phyloP scores from a whole-genome alignment of 352 stramenopile genomes.

The Phytopythium chamaehyphon region DNA sequence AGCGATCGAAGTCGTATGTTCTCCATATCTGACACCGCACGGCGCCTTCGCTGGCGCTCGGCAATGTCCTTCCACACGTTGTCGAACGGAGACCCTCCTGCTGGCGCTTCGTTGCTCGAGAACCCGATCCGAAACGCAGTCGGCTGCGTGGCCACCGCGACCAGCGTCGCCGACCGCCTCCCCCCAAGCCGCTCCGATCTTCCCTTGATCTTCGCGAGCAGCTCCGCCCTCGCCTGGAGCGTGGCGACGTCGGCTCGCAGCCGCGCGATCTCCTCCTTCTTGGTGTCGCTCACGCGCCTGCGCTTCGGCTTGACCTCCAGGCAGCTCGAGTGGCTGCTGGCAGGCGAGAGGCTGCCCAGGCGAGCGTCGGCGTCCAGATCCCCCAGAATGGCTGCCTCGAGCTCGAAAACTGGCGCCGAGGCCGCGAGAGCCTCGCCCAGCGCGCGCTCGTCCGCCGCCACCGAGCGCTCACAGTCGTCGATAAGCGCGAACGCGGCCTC shows the following conservation, averaged over 20 bases:
- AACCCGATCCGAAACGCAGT: background rate
- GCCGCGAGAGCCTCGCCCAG: too few relatives aligned
- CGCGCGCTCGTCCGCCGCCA: background rate
- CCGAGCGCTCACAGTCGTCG: background rate
- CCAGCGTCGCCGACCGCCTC: background rate
- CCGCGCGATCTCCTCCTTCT: constrained; percentile 2
- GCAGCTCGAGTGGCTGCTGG: background rate
- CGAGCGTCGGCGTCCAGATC: too few relatives aligned
- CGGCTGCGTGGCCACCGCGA: background rate
- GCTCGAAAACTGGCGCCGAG: too few relatives aligned
- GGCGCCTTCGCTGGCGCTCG: background rate
- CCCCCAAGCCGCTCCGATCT: too few relatives aligned
- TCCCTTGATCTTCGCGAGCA: background rate
- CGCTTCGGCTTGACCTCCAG: background rate
- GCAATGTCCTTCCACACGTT: constrained; percentile 3
- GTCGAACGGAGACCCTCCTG: background rate
- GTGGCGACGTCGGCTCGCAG: background rate
- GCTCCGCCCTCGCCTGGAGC: background rate
- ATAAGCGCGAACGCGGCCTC: constrained; percentile 6
- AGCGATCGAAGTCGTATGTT: constrained; percentile 3
- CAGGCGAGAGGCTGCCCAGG: background rate
- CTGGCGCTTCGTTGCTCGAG: background rate
- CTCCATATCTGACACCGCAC: constrained; percentile 1
- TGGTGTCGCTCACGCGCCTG: background rate
- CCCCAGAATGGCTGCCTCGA: too few relatives aligned